phyloP scores from a whole-genome alignment of 1,284 basidiomycete species.

The Microstroma glucosiphilum region DNA sequence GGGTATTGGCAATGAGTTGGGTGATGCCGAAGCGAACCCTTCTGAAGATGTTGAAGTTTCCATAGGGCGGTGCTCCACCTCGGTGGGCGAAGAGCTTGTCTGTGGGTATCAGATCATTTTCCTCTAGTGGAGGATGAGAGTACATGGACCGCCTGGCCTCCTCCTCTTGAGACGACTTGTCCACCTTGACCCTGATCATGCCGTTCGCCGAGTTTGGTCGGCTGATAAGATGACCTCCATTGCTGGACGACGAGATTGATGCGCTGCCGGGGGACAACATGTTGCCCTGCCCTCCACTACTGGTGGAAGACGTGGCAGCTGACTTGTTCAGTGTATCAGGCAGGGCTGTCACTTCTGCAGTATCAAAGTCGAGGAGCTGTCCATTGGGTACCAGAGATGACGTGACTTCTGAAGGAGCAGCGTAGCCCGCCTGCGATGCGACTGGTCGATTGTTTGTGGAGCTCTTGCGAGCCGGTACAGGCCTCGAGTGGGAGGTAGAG shows the following conservation, averaged over 20 bases:
- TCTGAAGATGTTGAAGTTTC: conserved; percentile 31
- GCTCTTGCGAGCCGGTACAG: too few relatives aligned
- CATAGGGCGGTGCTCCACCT: conserved; percentile 35
- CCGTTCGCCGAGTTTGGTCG: conserved; percentile 22
- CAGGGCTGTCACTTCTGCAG: conserved; percentile 14
- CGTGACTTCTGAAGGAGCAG: neutral
- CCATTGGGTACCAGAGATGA: conserved; percentile 5
- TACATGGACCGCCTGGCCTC: conserved; percentile 34
- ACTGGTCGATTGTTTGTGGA: too few relatives aligned
- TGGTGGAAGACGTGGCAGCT: too few relatives aligned
- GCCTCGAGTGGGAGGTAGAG: too few relatives aligned
- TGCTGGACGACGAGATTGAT: too few relatives aligned
- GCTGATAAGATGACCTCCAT: neutral
- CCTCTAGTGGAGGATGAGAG: conserved; percentile 24
- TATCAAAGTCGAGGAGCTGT: conserved; percentile 8
- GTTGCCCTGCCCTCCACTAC: too few relatives aligned
- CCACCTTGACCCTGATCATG: conserved; percentile 40
- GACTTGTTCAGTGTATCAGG: conserved; percentile 8
- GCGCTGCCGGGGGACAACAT: too few relatives aligned
- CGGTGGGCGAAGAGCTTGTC: conserved; percentile 26
- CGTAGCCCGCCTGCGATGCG: neutral
- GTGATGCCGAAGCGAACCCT: conserved; percentile 50
- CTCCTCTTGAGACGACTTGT: conserved; percentile 30
- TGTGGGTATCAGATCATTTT: conserved; percentile 10
- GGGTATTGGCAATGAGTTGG: conserved; percentile 54